These are phyloP conservation scores for Bolboschoenoplectus hybrid DNA, from an alignment of 202 grass and related monocot species.

Conservation along the genomic window DNA sequence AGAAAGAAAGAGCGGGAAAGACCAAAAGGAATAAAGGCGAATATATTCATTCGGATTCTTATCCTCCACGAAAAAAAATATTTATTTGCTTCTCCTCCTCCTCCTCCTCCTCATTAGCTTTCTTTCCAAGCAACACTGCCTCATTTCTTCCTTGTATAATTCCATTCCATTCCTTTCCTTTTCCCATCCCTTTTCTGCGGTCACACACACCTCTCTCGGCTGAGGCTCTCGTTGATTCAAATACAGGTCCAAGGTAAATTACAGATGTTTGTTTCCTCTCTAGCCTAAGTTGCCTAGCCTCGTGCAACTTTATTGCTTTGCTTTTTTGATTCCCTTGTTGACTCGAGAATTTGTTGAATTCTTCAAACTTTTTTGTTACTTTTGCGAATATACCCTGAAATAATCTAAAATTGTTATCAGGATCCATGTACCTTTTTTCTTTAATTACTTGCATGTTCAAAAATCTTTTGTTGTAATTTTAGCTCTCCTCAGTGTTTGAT, in stretches of 20 bases:
- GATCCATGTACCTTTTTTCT: not conserved
- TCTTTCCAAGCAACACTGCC: constrained; percentile 32
- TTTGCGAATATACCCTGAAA: not conserved
- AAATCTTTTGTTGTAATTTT: not conserved
- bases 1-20: constrained; percentile 28
- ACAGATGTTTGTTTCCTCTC: not conserved
- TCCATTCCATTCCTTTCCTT: not conserved
- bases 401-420: not conserved
- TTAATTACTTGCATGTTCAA: not conserved
- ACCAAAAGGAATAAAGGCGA: not conserved
- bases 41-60: constrained; percentile 6
- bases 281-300: not conserved
- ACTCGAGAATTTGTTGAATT: constrained; percentile 5
- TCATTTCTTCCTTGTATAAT: not conserved
- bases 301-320: not conserved
- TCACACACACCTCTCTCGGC: not conserved
- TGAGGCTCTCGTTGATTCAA: not conserved
- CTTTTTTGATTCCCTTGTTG: not conserved
- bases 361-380: not conserved
- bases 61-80: constrained; percentile 20
- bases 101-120: not conserved
- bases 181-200: not conserved
- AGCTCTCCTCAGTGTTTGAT: not conserved
- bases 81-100: not conserved
- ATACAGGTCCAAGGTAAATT: constrained; percentile 9